Evolutionary conservation across 2,329 filamentous ascomycete genomes (phyloP).

Genomic region (Aspergillus sp.): DNA sequence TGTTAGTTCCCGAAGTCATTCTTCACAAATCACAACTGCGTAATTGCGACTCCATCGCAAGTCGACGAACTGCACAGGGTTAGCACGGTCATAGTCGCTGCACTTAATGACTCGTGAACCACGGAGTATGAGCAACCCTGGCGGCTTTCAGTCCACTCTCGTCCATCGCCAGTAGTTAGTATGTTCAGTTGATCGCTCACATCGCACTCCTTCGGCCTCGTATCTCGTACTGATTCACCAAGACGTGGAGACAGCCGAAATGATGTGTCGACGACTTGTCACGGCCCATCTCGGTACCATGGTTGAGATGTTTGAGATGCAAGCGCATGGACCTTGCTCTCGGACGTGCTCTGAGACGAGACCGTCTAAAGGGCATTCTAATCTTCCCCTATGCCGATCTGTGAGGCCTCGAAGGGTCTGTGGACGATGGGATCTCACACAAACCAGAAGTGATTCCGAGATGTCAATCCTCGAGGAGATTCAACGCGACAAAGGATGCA

Average conservation of each 20-base stretch:
- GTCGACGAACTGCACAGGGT: neutral
- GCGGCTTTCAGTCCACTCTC: neutral
- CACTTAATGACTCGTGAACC: neutral
- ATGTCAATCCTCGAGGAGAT: neutral
- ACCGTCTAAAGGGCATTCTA: neutral
- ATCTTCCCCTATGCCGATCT: neutral
- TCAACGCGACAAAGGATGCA: neutral
- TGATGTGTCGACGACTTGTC: conserved; percentile 1
- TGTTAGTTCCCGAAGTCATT: no score
- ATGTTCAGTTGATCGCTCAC: neutral
- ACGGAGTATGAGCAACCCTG: no score
- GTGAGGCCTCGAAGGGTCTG: neutral
- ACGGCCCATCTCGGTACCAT: neutral
- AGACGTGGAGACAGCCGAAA: neutral
- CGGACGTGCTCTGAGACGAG: neutral
- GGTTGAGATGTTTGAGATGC: neutral
- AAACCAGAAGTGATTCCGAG: neutral
- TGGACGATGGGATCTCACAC: neutral
- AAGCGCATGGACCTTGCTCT: neutral
- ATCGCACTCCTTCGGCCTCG: neutral
- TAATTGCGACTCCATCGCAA: no score
- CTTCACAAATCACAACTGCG: no score
- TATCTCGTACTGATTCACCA: neutral
- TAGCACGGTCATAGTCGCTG: neutral
- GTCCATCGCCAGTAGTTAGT: neutral